A percentile compares a stretch with the other conserved stretches of the same genome.
These are phyloP conservation scores for Tritrichomonas musculus DNA, from an alignment of 208 protist species.

Conservation along the genomic window DNA sequence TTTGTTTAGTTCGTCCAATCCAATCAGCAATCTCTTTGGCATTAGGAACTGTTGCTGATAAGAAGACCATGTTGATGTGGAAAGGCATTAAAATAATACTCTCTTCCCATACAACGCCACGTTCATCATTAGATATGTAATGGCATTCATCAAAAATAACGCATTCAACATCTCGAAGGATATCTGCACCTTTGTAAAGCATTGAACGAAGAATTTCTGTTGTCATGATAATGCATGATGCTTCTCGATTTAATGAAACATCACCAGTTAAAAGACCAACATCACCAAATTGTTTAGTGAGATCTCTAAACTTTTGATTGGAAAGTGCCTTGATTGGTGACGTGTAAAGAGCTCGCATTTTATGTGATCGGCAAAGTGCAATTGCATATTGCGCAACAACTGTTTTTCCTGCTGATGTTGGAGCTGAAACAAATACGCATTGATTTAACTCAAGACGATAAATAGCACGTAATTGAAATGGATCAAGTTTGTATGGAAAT, in stretches of 20 bases:
- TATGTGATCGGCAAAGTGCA: slow-evolving; percentile 86
- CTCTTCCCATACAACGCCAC: slow-evolving; percentile 99
- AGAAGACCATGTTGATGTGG: slow-evolving; percentile 95
- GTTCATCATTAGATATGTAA: slow-evolving; percentile 89
- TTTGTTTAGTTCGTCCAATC: slow-evolving; percentile 37
- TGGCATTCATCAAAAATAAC: slow-evolving; percentile 86
- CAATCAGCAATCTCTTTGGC: slow-evolving; percentile 32
- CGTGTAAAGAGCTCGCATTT: slow-evolving; percentile 99
- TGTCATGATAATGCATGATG: slow-evolving; percentile 98
- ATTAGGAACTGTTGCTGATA: slow-evolving; percentile 64
- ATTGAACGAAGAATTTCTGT: slow-evolving; percentile 94
- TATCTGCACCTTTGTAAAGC: slow-evolving; percentile 56
- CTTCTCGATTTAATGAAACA: slow-evolving; percentile 91
- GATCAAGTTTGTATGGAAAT: background rate
- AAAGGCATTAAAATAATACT: slow-evolving; percentile 96
- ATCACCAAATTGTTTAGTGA: slow-evolving; percentile 63
- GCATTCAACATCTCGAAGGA: slow-evolving; percentile 55
- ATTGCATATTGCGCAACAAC: slow-evolving; percentile 98
- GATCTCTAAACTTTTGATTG: slow-evolving; percentile 99
- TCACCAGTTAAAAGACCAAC: slow-evolving; percentile 99
- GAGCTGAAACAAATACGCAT: slow-evolving; percentile 95
- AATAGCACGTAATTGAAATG: background rate
- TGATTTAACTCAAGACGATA: slow-evolving; percentile 64
- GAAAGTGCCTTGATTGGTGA: slow-evolving; percentile 99
- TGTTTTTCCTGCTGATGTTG: slow-evolving; percentile 99